Conservation (phyloP, 1,284 basidiomycete genomes). For the Mycena citricolor region DNA sequence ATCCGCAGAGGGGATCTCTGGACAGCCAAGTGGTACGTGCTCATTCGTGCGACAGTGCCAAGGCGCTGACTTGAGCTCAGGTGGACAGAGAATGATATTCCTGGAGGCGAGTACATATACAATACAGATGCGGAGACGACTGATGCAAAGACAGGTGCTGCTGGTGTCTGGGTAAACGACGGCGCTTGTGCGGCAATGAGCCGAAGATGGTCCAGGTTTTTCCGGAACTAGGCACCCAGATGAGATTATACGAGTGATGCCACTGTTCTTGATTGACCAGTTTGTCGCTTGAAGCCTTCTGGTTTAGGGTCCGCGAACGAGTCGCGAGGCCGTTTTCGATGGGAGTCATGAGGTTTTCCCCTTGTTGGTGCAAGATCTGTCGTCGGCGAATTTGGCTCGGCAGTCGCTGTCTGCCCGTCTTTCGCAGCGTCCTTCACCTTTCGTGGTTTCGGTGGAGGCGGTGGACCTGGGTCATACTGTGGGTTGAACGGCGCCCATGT, state of each 20-base stretch:
- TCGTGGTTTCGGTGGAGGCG: slow-evolving; percentile 38
- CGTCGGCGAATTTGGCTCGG: too few species aligned
- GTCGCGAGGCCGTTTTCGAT: too few species aligned
- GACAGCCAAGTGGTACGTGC: slow-evolving; percentile 52
- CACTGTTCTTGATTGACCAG: too few species aligned
- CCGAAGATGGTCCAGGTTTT: too few species aligned
- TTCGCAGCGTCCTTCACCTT: slow-evolving; percentile 16
- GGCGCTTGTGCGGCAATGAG: slow-evolving; percentile 47
- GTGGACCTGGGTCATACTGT: slow-evolving; percentile 67
- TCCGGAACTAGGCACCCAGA: too few species aligned
- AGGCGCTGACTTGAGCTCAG: slow-evolving; percentile 1
- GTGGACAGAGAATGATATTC: slow-evolving; percentile 59
- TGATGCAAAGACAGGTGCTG: slow-evolving; percentile 29
- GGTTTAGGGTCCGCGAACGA: too few species aligned
- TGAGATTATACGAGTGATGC: too few species aligned
- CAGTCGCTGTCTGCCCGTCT: slow-evolving; percentile 4
- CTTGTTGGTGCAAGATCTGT: too few species aligned
- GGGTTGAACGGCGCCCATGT: slow-evolving; percentile 62
- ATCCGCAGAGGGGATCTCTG: too few species aligned
- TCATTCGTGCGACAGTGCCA: too few species aligned
- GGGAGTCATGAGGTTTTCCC: too few species aligned
- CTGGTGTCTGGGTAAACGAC: slow-evolving; percentile 58
- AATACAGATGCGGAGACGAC: not conserved
- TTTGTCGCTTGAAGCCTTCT: too few species aligned
- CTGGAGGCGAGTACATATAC: slow-evolving; percentile 44